Base-by-base conservation (phyloP, 1,284 basidiomycete species). In the Trametes versicolor region DNA sequence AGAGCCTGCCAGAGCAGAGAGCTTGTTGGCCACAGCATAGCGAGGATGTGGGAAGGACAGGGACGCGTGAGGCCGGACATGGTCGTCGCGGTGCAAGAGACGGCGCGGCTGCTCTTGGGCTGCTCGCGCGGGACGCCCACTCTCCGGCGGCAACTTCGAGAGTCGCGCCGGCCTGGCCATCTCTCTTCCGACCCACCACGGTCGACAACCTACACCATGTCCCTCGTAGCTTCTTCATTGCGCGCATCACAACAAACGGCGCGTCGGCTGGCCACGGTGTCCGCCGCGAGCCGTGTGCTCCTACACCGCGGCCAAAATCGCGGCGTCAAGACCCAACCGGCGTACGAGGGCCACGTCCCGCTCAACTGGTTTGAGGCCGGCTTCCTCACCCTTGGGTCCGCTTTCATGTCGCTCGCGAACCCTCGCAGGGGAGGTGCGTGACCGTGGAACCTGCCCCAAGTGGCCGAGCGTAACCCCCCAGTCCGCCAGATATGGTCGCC, bases 331-430 rank as follows among this genome's bases (percentile, higher is more conserved):
- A 74, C 72, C 0, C 72, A 75, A 45, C 75, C 75, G 27, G 80
- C 83, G 19, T 92, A 92, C 74, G 86, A 90, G 36, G 94, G 93
- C 37, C 95, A 97, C 77, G 88, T 96, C 62, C 93, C 92, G 4
- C 81, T 98, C 49, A 93, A 87, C 74, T 81, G 83, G 72, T 89
- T 95, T 71, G 93, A 97, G 78, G 93, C 92, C 75, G 87, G 89
- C 8, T 87, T 99, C 66, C 85, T 99, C 58, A 92, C 96, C 6
- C 86, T 90, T 13, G 97, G 97, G 5, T 93, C 94, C 25, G 96
- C 94, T 0, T 76, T 97, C 50, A 90, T 95, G 81, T 90, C 96
- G 9, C 83, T 99, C 17, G 80, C 87, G 51, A 88, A 98, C 76
- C 96, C 96, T 21, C 83, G 89, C 49, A 85, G 97, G 73, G 96